phyloP scores from a whole-genome alignment of 495 filamentous ascomycete genomes.

The Lasiosphaeriaceae sp. region DNA sequence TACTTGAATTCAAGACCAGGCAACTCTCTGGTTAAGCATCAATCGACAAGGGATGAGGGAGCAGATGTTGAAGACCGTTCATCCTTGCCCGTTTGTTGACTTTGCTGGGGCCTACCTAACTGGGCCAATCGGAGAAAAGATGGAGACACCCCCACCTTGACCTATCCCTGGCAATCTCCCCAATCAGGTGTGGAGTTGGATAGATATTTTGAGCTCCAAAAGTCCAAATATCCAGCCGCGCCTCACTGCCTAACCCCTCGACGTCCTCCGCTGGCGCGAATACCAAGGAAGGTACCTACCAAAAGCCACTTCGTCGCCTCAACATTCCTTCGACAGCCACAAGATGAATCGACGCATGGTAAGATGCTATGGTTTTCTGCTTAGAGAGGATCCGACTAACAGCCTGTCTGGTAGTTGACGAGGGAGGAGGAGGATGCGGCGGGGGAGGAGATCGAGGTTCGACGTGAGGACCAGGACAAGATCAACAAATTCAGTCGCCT shows the following conservation, averaged over 20 bases:
- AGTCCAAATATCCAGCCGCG: background rate
- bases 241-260: background rate
- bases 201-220: background rate
- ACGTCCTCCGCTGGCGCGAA: background rate
- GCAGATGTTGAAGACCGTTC: background rate
- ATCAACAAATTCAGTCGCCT: constrained; percentile 97
- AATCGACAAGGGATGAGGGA: background rate
- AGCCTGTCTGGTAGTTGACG: constrained; percentile 60
- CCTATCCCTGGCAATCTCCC: constrained; percentile 8
- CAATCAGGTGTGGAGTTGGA: background rate
- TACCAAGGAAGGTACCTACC: background rate
- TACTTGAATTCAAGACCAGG: too few species aligned
- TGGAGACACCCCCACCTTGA: constrained; percentile 9
- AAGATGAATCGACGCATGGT: constrained; percentile 41
- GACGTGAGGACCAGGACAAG: constrained; percentile 94
- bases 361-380: background rate
- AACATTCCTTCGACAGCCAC: background rate
- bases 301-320: background rate
- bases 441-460: constrained; percentile 81
- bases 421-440: constrained; percentile 82
- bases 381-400: constrained; percentile 5
- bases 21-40: background rate
- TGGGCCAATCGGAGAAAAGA: constrained; percentile 17
- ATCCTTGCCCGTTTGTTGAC: constrained; percentile 11
- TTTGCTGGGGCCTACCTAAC: background rate